These are phyloP conservation scores for Jacaranda copaia DNA, from an alignment of 257 asterid species.

Conservation along the genomic window DNA sequence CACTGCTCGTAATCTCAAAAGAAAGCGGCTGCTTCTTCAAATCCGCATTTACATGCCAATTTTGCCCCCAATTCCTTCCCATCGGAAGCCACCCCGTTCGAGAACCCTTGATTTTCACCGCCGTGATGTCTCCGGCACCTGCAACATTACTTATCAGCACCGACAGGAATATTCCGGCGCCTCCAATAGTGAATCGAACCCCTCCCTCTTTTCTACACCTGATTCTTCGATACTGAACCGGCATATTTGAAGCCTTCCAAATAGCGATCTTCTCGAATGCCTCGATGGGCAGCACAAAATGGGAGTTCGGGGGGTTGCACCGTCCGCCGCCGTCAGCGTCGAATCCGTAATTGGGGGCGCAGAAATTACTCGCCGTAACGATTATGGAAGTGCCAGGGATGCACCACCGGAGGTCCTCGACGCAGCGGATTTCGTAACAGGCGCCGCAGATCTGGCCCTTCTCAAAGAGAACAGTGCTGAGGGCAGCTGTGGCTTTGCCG, in stretches of 20 bases:
- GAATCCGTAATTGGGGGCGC: conserved; percentile 91
- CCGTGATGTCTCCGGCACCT: conserved; percentile 62
- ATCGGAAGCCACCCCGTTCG: conserved; percentile 77
- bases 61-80: conserved; percentile 83
- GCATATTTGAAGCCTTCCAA: conserved; percentile 95
- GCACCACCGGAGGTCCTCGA: conserved; percentile 90
- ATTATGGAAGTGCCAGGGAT: conserved; percentile 92
- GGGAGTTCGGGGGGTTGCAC: conserved; percentile 93
- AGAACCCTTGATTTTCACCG: conserved; percentile 75
- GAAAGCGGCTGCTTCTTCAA: conserved; percentile 66
- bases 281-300: conserved; percentile 89
- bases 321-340: conserved; percentile 88
- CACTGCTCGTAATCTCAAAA: conserved; percentile 67
- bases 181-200: conserved; percentile 56
- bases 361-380: conserved; percentile 93
- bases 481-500: conserved; percentile 97
- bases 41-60: conserved; percentile 68
- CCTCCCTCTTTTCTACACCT: conserved; percentile 78
- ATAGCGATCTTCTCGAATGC: conserved; percentile 94
- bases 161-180: conserved; percentile 61
- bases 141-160: conserved; percentile 71
- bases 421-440: conserved; percentile 87
- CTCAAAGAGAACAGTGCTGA: conserved; percentile 75
- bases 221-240: conserved; percentile 78
- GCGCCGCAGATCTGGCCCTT: conserved; percentile 99